Evolutionary conservation across 2,329 filamentous ascomycete species (phyloP), one percentile per base, ranked within the genome.

Genomic region (Cladosporium velox): DNA sequence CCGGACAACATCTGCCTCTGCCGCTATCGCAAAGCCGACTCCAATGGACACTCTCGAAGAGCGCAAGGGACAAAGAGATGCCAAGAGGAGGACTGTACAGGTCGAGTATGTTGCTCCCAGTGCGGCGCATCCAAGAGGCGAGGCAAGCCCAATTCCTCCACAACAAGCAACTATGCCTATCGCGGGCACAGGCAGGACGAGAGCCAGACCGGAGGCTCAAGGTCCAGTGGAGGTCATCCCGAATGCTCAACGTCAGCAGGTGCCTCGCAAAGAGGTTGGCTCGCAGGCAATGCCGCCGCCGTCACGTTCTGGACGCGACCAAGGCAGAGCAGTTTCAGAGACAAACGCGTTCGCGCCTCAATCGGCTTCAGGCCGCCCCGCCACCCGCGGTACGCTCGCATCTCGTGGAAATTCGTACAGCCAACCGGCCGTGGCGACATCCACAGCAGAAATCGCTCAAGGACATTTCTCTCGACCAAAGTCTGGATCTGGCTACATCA

Each of bases 51-150:
- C 35, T 71, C 8, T 64, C 30, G 72, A 72, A 61, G 62, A 70
- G 41, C 70, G 71, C 57, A 72, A 32, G 61, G 44, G 7, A 70
- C 68, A 51, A 91, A 91, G 93, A 71, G 93, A 97, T 76, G 90
- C 90, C 73, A 98, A 98, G 80, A 89, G 95, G 66, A 88, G 93
- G 72, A 99, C 95, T 0, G 92, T 99, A 0, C 95, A 99, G 80
- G 91, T 99, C 68, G 95, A 99, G 81, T 99, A 99, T 78, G 95
- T 98, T 65, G 91, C 93, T 24, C 95, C 95, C 28, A 89, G 90
- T 30, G 96, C 92, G 6, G 89, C 94, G 75, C 97, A 94, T 0
- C 86, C 90, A 68, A 87, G 94, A 70, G 92, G 91, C 34, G 87
- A 87, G 65, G 69, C 76, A 38, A 78, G 77, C 30, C 77, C 79